Percentiles rank a stretch among this genome's conserved stretches.
These are phyloP conservation scores for Apiospora malaysiana DNA, from an alignment of 2,329 filamentous ascomycete genomes.

Conservation along the genomic window DNA sequence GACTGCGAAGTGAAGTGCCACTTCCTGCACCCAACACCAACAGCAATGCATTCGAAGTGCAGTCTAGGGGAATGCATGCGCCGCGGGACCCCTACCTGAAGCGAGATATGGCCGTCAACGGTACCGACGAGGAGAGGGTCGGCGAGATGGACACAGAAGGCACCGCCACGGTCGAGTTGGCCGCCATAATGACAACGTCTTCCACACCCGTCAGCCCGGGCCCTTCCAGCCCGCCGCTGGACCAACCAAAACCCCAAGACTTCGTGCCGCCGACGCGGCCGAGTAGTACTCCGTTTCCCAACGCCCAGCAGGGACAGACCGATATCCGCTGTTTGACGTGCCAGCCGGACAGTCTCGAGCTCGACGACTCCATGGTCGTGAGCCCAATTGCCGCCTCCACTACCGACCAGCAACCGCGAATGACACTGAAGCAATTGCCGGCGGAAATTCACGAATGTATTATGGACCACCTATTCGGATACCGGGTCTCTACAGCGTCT, in stretches of 20 bases:
- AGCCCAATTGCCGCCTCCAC: slow-evolving; percentile 34
- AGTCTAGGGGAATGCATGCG: slow-evolving; percentile 32
- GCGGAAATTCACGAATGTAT: slow-evolving; percentile 76
- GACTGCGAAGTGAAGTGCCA: slow-evolving; percentile 31
- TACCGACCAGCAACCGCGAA: slow-evolving; percentile 36
- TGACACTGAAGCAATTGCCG: slow-evolving; percentile 62
- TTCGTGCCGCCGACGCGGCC: slow-evolving; percentile 59
- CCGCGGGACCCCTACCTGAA: slow-evolving; percentile 36
- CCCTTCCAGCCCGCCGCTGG: slow-evolving; percentile 56
- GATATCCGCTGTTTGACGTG: slow-evolving; percentile 49
- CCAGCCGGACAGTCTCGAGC: slow-evolving; percentile 41
- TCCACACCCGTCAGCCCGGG: slow-evolving; percentile 63
- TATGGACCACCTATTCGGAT: slow-evolving; percentile 73
- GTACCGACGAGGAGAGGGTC: slow-evolving; percentile 31
- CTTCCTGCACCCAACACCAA: slow-evolving; percentile 22
- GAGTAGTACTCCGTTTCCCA: slow-evolving; percentile 65
- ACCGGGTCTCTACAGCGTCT: slow-evolving; percentile 66
- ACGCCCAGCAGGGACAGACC: slow-evolving; percentile 55
- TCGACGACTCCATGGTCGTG: slow-evolving; percentile 35
- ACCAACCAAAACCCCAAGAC: slow-evolving; percentile 52
- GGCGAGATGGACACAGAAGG: slow-evolving; percentile 39
- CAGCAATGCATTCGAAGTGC: slow-evolving; percentile 33
- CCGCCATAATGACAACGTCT: slow-evolving; percentile 51
- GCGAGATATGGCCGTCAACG: slow-evolving; percentile 35
- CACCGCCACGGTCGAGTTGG: slow-evolving; percentile 48